A percentile compares a stretch with the other conserved stretches of the same genome.
These are phyloP conservation scores for Omphalea diandra DNA, from an alignment of 441 rosid genomes.

Conservation along the genomic window DNA sequence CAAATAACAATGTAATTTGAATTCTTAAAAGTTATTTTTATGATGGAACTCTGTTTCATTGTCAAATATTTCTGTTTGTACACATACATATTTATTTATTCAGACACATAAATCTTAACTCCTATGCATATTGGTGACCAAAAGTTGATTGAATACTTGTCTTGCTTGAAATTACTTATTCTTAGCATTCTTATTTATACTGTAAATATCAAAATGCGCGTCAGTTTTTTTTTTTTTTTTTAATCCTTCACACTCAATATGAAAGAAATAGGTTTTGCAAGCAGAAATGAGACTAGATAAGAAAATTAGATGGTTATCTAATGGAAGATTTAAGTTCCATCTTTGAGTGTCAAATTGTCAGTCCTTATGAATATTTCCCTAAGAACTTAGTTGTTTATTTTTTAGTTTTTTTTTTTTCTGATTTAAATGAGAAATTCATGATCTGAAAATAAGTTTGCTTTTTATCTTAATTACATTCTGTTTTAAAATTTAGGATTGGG, in stretches of 20 bases:
- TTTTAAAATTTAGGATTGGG: conserved; percentile 61
- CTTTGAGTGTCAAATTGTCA: not conserved
- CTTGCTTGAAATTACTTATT: not conserved
- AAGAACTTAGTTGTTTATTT: not conserved
- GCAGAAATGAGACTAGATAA: not conserved
- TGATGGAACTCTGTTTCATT: not conserved
- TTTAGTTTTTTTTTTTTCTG: not conserved
- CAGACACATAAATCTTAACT: not conserved
- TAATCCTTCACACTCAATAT: not conserved
- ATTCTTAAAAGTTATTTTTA: not conserved
- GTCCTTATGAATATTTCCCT: not conserved
- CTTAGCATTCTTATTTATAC: conserved; percentile 5
- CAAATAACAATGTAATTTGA: not conserved
- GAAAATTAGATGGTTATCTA: not conserved
- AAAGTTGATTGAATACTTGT: not conserved
- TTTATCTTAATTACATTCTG: not conserved
- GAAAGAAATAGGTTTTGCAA: not conserved
- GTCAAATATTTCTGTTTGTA: not conserved
- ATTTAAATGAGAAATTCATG: conserved; percentile 2
- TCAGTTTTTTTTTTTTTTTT: too few relatives aligned
- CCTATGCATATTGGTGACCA: not conserved
- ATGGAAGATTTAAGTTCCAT: conserved; percentile 1
- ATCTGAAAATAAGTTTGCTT: not conserved
- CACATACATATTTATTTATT: not conserved
- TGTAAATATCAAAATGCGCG: too few relatives aligned